Evolutionary conservation across 73 alveolate species (phyloP), one percentile per base, ranked within the genome.

Genomic region (Paramecium caudatum): DNA sequence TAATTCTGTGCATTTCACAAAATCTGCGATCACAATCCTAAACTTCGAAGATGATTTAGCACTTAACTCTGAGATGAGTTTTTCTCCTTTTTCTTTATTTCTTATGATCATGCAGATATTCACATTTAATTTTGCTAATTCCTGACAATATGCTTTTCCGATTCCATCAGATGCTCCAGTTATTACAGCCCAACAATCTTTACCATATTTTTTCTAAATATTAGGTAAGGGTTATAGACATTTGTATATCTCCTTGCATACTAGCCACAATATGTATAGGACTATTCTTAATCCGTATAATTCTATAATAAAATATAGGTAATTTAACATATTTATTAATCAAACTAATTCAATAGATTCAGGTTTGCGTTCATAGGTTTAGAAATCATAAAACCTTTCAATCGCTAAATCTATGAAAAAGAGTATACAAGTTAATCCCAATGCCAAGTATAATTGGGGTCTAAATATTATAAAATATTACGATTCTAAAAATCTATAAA

Each of bases 131-230:
- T 62, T 55, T 9, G 93, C 95, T 21, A 94, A 86, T 48, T 49
- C 92, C 33, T 91, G 63, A 68, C 94, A 46, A 91, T 68, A 94
- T 25, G 91, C 92, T 33, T 82, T 61, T 45, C 98, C 98, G n/a
- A 94, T 93, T 17, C 95, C 95, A 90, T 93, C 95, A 16, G 96
- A 49, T 9, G 94, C 93, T 0, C 95, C 98, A 21, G 98, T 94
- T 1, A 91, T 90, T 12, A 93, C 87, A 25, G 94, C 96, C 47
- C 87, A 70, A 39, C 68, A 37, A 37, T 37, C 27, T 3, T 70
- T 8, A 0, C 65, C 47, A 70, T 70, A 70, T 21, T 70, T 70
- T 36, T n/a, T 43, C 19, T 70, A 19, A 0, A 36, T 13, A 16
- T 70, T 17, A 7, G 63, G 43, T 17, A 19, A 10, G 15, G 69